Conservation (phyloP, 2,329 filamentous ascomycete genomes). For the Trichoderma sp. region DNA sequence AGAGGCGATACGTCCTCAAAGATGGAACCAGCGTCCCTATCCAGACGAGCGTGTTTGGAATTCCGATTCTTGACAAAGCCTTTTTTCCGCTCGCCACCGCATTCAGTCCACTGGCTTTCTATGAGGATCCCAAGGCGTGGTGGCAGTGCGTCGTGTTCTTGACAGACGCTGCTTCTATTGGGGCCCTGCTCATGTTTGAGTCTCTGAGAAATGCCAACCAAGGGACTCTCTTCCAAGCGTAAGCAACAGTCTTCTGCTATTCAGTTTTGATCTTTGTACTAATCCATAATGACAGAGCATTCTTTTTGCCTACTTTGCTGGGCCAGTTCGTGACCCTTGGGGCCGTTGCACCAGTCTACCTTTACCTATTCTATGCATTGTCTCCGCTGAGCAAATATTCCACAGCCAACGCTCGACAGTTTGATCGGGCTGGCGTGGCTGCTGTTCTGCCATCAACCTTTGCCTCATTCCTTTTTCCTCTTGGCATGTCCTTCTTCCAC, state of each 20-base stretch:
- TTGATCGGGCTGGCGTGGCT: conserved; percentile 21
- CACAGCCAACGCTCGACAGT: conserved; percentile 16
- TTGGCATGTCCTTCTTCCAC: conserved; percentile 30
- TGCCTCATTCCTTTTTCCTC: conserved; percentile 29
- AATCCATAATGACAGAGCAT: conserved; percentile 28
- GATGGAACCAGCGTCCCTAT: conserved; percentile 26
- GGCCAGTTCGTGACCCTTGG: conserved; percentile 32
- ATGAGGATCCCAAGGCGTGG: conserved; percentile 29
- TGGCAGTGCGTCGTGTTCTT: conserved; percentile 36
- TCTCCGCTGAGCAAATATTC: conserved; percentile 28
- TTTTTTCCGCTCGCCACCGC: conserved; percentile 29
- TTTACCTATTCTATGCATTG: conserved; percentile 31
- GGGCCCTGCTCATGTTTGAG: conserved; percentile 34
- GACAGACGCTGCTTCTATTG: conserved; percentile 33
- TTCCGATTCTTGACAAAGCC: conserved; percentile 29
- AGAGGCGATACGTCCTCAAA: conserved; percentile 1
- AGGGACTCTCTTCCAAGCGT: conserved; percentile 31
- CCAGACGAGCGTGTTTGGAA: conserved; percentile 29
- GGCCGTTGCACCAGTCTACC: conserved; percentile 30
- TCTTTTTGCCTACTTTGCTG: conserved; percentile 27
- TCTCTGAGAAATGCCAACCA: conserved; percentile 28
- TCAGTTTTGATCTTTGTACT: not conserved
- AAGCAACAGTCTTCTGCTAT: conserved; percentile 7
- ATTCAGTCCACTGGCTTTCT: conserved; percentile 34
- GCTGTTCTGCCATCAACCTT: conserved; percentile 30